Base-by-base conservation (phyloP, 352 stramenopile genomes). In the Pythium insidiosum region DNA sequence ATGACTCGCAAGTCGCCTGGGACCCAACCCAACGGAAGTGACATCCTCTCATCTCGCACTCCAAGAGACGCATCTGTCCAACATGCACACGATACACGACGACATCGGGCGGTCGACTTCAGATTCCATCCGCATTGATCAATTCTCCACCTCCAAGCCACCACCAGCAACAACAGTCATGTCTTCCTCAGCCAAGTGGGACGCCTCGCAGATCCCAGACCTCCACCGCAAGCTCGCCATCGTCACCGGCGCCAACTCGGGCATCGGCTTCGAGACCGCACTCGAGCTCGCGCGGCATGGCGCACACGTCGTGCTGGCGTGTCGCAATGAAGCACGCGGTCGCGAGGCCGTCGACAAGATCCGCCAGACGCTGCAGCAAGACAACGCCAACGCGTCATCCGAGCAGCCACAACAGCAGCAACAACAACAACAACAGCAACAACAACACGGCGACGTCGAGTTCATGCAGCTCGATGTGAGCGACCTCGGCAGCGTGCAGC, bases 301-400 rank as follows among this genome's bases (percentile, higher is more conserved):
- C n/a, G 82, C 68, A 25, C 49, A 81, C 24, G 84, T 95, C 25
- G 65, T 96, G 31, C 50, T 95, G 6, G 84, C 82, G 19, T 94
- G 82, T 58, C 82, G 84, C 36, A 88, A 56, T 25, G 52, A 63
- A 43, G 50, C 42, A 23, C 68, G 73, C 33, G 68, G 67, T 11
- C 53, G 47, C 11, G 47, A 56, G 3, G 73, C 72, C 6, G 51
- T 63, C 13, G 36, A 56, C n/a, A 36, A 56, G 36, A 67, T 84
- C 28, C 9, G 15, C 28, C 28, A 33, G 42, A 49, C 60, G 10
- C 68, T 73, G 22, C 54, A 51, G 35, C 22, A 70, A 16, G 25
- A 61, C 33, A 63, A n/a, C n/a, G n/a, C n/a, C n/a, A n/a, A n/a
- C n/a, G n/a, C n/a, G n/a, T n/a, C n/a, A n/a, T n/a, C n/a, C n/a